These are phyloP conservation scores for Diphasiastrum complanatum DNA, from an alignment of 83 land plant species.

Conservation along the genomic window DNA sequence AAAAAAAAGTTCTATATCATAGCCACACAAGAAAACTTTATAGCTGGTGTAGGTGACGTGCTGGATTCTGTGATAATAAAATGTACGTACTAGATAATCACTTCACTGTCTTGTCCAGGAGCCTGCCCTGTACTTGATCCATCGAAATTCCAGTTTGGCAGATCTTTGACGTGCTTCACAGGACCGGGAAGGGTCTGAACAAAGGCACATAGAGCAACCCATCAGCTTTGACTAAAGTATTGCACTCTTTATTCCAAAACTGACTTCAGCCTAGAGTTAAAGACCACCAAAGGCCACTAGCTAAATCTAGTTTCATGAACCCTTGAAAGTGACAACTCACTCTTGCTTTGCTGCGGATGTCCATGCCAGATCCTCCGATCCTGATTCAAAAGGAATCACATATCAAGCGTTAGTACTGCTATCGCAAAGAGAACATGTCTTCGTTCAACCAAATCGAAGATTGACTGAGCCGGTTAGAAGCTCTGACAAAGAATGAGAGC, in stretches of 20 bases:
- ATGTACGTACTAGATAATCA: conserved; percentile 19
- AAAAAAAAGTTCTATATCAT: background rate
- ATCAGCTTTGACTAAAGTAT: background rate
- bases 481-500: too few species aligned
- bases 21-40: background rate
- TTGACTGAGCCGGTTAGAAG: too few species aligned
- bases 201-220: background rate
- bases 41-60: background rate
- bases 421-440: too few species aligned
- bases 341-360: conserved; percentile 16
- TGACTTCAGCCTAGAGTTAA: too few species aligned
- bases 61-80: background rate
- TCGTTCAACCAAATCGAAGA: too few species aligned
- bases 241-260: too few species aligned
- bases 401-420: too few species aligned
- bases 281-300: background rate
- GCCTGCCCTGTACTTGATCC: conserved; percentile 23
- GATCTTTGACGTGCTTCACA: conserved; percentile 1
- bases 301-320: background rate
- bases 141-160: conserved; percentile 8
- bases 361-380: conserved; percentile 19
- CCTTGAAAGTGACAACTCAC: background rate
- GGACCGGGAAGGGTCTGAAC: conserved; percentile 12
- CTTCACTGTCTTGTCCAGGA: conserved; percentile 27
- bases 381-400: too few species aligned